Evolutionary conservation across 305 asterid species (phyloP).

Genomic region (Euphrasia arctica): DNA sequence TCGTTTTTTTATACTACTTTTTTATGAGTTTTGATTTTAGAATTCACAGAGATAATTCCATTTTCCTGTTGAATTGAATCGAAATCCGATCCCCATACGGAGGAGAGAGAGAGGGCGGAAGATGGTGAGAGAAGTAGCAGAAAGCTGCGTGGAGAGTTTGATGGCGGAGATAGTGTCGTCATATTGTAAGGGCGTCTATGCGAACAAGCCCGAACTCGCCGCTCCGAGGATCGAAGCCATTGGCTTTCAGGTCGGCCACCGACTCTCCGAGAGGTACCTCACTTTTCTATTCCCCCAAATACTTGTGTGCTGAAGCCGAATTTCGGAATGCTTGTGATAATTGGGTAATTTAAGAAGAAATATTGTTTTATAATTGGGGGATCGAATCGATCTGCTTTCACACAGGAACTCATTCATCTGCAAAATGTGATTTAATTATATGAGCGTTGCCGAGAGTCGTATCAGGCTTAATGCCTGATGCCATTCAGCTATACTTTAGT

Average conservation of each 20-base stretch:
- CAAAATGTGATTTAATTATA: background rate
- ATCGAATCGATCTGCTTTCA: background rate
- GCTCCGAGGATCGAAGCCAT: constrained; percentile 73
- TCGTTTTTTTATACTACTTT: too few relatives aligned
- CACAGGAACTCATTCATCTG: background rate
- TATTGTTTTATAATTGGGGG: background rate
- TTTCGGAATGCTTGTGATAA: constrained; percentile 3
- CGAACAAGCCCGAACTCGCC: constrained; percentile 71
- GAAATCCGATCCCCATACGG: too few relatives aligned
- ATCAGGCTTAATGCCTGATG: background rate
- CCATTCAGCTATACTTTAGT: background rate
- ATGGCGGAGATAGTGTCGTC: constrained; percentile 55
- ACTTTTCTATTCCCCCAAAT: background rate
- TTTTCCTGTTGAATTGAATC: too few relatives aligned
- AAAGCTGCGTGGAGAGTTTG: constrained; percentile 65
- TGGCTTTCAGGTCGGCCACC: constrained; percentile 75
- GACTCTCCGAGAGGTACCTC: constrained; percentile 52
- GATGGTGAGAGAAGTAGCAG: constrained; percentile 64
- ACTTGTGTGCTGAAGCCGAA: too few relatives aligned
- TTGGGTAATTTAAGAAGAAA: constrained; percentile 11
- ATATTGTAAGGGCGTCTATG: constrained; percentile 52
- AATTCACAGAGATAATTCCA: too few relatives aligned
- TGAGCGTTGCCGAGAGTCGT: background rate
- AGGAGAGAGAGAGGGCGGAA: background rate
- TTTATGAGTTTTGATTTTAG: too few relatives aligned